Evolutionary conservation across 129 eudicot species (phyloP), one percentile per base, ranked within the genome.

Genomic region (Solidago caesia): DNA sequence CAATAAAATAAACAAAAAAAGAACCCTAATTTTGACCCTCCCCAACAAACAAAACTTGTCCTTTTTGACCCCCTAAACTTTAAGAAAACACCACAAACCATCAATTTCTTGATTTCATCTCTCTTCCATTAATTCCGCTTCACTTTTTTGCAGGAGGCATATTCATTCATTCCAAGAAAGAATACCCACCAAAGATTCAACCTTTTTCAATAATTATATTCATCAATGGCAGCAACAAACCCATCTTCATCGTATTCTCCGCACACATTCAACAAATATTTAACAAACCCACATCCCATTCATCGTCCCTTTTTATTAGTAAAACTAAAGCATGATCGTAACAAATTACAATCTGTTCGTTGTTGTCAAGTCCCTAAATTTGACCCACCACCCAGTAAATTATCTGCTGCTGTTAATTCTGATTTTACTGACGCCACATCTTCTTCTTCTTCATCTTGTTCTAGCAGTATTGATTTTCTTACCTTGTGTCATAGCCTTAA

Each of bases 401-500:
- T 53, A 44, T 55, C 86, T n/a, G 73, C 63, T 41, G 47, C 27
- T 7, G 39, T 33, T 33, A 67, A 49, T 76, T 59, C 77, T 33
- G 77, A 75, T 60, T 81, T 14, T 66, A 44, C 81, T 7, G 73
- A 68, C 10, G 41, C 84, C 7, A 67, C 68, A 13, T 77, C 88
- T 48, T 79, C 86, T 4, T 79, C 86, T 4, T 57, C 75, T 2
- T 77, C 88, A 29, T 77, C 87, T 4, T 83, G 87, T 1, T 79
- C 90, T 59, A 80, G 82, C 5, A 80, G 84, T 74, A 91, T 91
- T 83, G 92, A 89, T 89, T 91, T 91, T 48, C 96, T 91, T 78
- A 91, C 97, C 16, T 51, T 91, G 79, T 91, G 97, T 70, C 92
- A 83, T 72, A 80, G 97, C 56, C 94, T 91, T 44, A 91, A 91